A percentile compares a stretch with the other conserved stretches of the same genome.
phyloP scores from a whole-genome alignment of 257 asterid species.

The Fraxinus cuspidata region DNA sequence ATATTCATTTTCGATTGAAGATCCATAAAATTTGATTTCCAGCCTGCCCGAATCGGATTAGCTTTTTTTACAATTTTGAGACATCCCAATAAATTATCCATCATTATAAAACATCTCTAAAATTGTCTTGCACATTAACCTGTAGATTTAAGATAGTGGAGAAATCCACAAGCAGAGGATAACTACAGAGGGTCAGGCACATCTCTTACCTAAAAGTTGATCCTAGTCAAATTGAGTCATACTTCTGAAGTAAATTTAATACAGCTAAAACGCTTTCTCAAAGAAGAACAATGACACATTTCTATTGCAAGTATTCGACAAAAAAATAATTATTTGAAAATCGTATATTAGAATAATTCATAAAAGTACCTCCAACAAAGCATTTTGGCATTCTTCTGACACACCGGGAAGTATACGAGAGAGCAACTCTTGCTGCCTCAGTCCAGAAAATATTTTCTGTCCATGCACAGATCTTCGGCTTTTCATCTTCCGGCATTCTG shows the following conservation, averaged over 20 bases:
- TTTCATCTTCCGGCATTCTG: constrained; percentile 51
- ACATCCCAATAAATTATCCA: not conserved
- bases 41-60: not conserved
- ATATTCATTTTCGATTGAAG: not conserved
- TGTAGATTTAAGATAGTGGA: not conserved
- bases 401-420: constrained; percentile 48
- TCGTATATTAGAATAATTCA: not conserved
- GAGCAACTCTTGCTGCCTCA: constrained; percentile 66
- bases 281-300: not conserved
- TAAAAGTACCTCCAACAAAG: constrained; percentile 54
- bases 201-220: not conserved
- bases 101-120: not conserved
- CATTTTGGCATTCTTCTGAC: constrained; percentile 49
- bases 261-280: not conserved
- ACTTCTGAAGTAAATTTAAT: not conserved
- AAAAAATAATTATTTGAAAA: not conserved
- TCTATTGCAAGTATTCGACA: not conserved
- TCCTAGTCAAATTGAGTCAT: not conserved
- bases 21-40: not conserved
- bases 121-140: not conserved
- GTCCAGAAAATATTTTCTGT: constrained; percentile 68
- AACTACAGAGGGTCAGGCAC: not conserved
- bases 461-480: constrained; percentile 57
- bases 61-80: not conserved
- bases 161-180: not conserved